Conservation (phyloP, 768 basidiomycete genomes). For the Trametes cubensis region DNA sequence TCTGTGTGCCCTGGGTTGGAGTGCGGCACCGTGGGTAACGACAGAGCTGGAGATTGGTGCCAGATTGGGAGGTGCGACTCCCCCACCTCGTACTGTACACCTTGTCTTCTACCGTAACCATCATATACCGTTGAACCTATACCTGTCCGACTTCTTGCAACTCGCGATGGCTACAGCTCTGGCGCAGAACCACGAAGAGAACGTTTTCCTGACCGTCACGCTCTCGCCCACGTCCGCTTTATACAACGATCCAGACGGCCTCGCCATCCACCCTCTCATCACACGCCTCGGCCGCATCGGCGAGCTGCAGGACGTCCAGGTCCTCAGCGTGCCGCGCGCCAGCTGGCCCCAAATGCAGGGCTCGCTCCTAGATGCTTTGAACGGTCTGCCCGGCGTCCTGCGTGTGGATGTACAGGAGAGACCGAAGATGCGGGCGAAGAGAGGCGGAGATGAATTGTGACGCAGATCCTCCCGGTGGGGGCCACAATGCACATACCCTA, state of each 20-base stretch:
- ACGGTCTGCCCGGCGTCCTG: constrained; percentile 34
- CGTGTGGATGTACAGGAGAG: constrained; percentile 43
- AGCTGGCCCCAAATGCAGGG: constrained; percentile 40
- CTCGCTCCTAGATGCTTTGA: constrained; percentile 38
- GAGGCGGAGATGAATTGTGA: constrained; percentile 39
- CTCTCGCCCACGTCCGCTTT: constrained; percentile 40
- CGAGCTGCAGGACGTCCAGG: constrained; percentile 45
- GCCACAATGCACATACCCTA: no score
- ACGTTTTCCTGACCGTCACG: constrained; percentile 49
- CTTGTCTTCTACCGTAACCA: neutral
- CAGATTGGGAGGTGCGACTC: no score
- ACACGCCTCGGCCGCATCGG: constrained; percentile 46
- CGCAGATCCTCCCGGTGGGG: neutral
- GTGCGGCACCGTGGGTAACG: no score
- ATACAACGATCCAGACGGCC: constrained; percentile 35
- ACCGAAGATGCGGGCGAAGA: constrained; percentile 40
- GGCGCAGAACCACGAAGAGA: constrained; percentile 40
- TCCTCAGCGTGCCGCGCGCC: constrained; percentile 46
- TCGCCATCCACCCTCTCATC: constrained; percentile 41
- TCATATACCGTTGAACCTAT: neutral
- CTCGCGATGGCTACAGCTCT: constrained; percentile 31
- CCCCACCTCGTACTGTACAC: neutral
- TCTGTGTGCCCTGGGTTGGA: no score
- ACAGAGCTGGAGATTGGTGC: no score
- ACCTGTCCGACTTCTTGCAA: neutral